Percentiles rank a stretch among this genome's conserved stretches.
Evolutionary conservation across 345 rosid species (phyloP).

Genomic region (Conringia planisiliqua): DNA sequence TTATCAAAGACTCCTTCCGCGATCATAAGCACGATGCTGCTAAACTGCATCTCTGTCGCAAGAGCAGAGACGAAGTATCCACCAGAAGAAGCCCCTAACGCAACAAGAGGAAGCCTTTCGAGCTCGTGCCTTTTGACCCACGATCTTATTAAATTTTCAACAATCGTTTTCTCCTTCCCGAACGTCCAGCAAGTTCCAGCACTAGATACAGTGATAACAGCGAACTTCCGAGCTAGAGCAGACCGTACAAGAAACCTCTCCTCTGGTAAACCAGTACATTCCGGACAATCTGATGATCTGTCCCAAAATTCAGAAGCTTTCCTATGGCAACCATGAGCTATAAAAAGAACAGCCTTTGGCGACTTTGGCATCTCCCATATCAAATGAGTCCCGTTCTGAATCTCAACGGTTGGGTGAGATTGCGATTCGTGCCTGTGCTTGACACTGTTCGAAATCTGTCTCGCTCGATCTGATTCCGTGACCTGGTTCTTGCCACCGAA

Average conservation of each 20-base stretch:
- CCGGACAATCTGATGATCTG: slow-evolving; percentile 53
- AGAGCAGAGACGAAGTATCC: slow-evolving; percentile 83
- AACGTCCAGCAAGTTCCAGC: slow-evolving; percentile 68
- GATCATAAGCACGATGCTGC: slow-evolving; percentile 77
- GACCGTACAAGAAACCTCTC: slow-evolving; percentile 60
- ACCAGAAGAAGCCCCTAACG: slow-evolving; percentile 94
- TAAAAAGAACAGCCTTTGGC: slow-evolving; percentile 74
- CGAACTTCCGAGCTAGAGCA: slow-evolving; percentile 57
- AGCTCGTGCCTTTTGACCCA: slow-evolving; percentile 59
- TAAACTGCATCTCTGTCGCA: slow-evolving; percentile 53
- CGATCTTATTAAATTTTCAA: slow-evolving; percentile 49
- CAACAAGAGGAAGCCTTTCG: slow-evolving; percentile 73
- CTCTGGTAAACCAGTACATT: slow-evolving; percentile 82
- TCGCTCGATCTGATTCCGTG: slow-evolving; percentile 20
- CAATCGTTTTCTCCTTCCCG: slow-evolving; percentile 52
- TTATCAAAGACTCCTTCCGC: slow-evolving; percentile 72
- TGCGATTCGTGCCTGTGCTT: slow-evolving; percentile 26
- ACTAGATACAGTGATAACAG: slow-evolving; percentile 73
- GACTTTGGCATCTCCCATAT: slow-evolving; percentile 78
- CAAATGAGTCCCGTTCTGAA: slow-evolving; percentile 65
- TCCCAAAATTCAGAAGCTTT: slow-evolving; percentile 88
- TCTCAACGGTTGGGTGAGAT: slow-evolving; percentile 51
- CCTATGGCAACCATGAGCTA: slow-evolving; percentile 89
- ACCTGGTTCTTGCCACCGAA: slow-evolving; percentile 25
- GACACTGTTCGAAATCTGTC: slow-evolving; percentile 38